These are phyloP conservation scores for Fusarium tjaetaba DNA, from an alignment of 2,329 filamentous ascomycete species.

Conservation along the genomic window DNA sequence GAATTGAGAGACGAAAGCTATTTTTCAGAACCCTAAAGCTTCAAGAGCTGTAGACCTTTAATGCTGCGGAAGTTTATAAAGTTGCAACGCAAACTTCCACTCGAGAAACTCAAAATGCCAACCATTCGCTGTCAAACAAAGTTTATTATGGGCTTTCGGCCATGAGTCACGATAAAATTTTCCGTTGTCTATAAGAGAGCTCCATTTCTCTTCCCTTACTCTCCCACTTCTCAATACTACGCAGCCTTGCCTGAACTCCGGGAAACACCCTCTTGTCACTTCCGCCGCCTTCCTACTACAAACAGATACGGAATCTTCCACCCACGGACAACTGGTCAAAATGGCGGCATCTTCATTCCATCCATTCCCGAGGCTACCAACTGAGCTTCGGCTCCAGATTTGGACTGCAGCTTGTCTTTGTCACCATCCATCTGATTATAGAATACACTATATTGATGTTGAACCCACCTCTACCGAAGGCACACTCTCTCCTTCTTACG, in stretches of 20 bases:
- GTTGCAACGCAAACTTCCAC: accelerated
- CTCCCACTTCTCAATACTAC: background rate
- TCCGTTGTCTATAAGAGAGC: too few relatives aligned
- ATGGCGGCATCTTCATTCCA: background rate
- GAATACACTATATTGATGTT: background rate
- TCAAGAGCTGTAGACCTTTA: background rate
- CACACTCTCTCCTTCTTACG: accelerated
- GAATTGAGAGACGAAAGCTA: background rate
- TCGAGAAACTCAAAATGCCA: background rate
- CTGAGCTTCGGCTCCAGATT: background rate
- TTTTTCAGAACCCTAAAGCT: too few relatives aligned
- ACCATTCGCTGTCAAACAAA: background rate
- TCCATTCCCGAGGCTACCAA: background rate
- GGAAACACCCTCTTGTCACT: background rate
- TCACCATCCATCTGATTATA: background rate
- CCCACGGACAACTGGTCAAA: too few relatives aligned
- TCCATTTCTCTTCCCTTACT: background rate
- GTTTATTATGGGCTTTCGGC: background rate
- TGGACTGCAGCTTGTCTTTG: background rate
- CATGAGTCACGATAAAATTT: background rate
- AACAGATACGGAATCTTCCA: background rate
- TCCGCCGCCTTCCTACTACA: accelerated
- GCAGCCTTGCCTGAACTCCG: accelerated
- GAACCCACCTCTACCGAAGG: background rate
- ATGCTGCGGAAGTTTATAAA: accelerated